phyloP scores from a whole-genome alignment of 1,139 yeast species.

The Lizanozyma gosingica region DNA sequence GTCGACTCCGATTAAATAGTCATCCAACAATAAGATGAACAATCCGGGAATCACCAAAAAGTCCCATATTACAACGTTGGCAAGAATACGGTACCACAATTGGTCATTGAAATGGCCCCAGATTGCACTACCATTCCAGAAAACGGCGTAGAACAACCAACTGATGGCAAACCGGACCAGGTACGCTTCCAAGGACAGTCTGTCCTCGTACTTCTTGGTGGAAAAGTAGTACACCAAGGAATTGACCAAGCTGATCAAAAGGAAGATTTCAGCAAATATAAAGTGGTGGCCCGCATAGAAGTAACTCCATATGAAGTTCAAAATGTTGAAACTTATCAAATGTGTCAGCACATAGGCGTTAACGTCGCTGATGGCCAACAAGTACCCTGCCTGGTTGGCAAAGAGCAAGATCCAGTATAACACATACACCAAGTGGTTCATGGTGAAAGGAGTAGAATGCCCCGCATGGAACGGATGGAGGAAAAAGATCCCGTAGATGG shows the following conservation, averaged over 20 bases:
- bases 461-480: slow-evolving; percentile 37
- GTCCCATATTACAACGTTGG: slow-evolving; percentile 73
- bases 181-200: slow-evolving; percentile 43
- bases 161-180: slow-evolving; percentile 59
- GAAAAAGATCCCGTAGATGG: slow-evolving; percentile 16
- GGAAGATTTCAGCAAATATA: slow-evolving; percentile 47
- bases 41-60: slow-evolving; percentile 57
- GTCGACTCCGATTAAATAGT: slow-evolving; percentile 63
- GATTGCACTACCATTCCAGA: slow-evolving; percentile 75
- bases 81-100: slow-evolving; percentile 55
- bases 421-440: slow-evolving; percentile 41
- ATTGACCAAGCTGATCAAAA: slow-evolving; percentile 49
- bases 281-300: slow-evolving; percentile 49
- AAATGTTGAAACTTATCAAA: slow-evolving; percentile 51
- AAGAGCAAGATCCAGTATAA: slow-evolving; percentile 52
- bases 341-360: slow-evolving; percentile 24
- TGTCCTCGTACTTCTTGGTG: slow-evolving; percentile 52
- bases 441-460: slow-evolving; percentile 60
- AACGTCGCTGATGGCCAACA: slow-evolving; percentile 24
- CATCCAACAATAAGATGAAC: slow-evolving; percentile 51
- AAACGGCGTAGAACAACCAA: slow-evolving; percentile 63
- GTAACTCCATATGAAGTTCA: slow-evolving; percentile 55
- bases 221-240: slow-evolving; percentile 46
- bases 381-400: slow-evolving; percentile 43
- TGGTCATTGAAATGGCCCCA: slow-evolving; percentile 47